A percentile compares a stretch with the other conserved stretches of the same genome.
Conservation (phyloP, 2,329 filamentous ascomycete genomes). For the Phaeosphaeriaceae sp. region DNA sequence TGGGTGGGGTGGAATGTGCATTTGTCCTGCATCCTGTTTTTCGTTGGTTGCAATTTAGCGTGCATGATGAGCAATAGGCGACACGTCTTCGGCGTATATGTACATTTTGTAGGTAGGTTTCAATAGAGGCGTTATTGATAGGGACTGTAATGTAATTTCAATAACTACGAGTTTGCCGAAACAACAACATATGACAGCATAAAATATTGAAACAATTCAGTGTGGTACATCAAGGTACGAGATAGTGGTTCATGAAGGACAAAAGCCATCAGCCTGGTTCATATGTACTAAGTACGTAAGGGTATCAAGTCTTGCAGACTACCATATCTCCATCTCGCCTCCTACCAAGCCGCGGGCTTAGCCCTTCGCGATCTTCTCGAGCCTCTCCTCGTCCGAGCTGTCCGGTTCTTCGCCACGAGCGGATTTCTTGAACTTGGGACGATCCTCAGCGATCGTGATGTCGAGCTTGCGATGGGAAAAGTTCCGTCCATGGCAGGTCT, state of each 20-base stretch:
- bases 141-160: too few species aligned
- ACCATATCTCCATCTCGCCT: not conserved
- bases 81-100: too few species aligned
- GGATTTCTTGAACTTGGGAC: conserved; percentile 42
- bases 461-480: conserved; percentile 25
- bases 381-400: conserved; percentile 33
- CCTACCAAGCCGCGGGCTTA: not conserved
- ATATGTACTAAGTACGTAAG: not conserved
- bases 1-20: not conserved
- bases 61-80: not conserved
- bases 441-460: conserved; percentile 34
- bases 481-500: conserved; percentile 22
- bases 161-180: too few species aligned
- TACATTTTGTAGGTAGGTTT: too few species aligned
- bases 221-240: too few species aligned
- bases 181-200: too few species aligned
- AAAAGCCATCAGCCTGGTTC: too few species aligned
- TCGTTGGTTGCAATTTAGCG: not conserved
- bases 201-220: too few species aligned
- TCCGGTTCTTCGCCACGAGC: conserved; percentile 23
- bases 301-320: not conserved
- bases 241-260: too few species aligned
- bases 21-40: not conserved
- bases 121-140: too few species aligned
- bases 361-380: conserved; percentile 13